A percentile compares a stretch with the other conserved stretches of the same genome.
phyloP scores from a whole-genome alignment of 352 stramenopile genomes.

The Phytophthora colocasiae region DNA sequence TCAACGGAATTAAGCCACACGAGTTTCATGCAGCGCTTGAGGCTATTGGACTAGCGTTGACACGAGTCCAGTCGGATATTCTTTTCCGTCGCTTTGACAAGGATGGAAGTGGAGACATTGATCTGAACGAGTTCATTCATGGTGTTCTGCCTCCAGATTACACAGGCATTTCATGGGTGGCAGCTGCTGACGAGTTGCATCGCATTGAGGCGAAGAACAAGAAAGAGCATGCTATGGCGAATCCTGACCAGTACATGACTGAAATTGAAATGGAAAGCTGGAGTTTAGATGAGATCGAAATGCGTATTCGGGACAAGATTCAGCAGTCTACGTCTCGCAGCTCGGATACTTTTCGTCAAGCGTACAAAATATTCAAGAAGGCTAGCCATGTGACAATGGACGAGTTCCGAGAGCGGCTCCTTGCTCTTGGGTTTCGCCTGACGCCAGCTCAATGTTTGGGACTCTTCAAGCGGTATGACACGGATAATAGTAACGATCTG shows the following conservation, averaged over 20 bases:
- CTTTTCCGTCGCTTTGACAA: slow-evolving; percentile 78
- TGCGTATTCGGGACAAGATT: slow-evolving; percentile 84
- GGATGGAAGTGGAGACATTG: slow-evolving; percentile 79
- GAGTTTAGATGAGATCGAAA: slow-evolving; percentile 82
- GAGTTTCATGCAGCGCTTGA: slow-evolving; percentile 76
- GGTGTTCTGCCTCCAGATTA: slow-evolving; percentile 79
- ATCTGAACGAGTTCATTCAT: slow-evolving; percentile 86
- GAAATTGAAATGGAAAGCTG: slow-evolving; percentile 82
- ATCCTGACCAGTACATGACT: slow-evolving; percentile 75
- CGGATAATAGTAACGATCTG: slow-evolving; percentile 78
- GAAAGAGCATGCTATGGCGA: slow-evolving; percentile 52
- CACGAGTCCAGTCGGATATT: slow-evolving; percentile 59
- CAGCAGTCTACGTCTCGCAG: slow-evolving; percentile 78
- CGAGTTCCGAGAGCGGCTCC: slow-evolving; percentile 74
- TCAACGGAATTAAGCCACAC: slow-evolving; percentile 76
- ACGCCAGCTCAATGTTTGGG: slow-evolving; percentile 67
- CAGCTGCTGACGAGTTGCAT: slow-evolving; percentile 77
- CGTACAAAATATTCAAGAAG: slow-evolving; percentile 87
- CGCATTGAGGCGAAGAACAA: slow-evolving; percentile 61
- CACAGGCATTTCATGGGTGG: slow-evolving; percentile 76
- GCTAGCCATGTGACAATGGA: slow-evolving; percentile 71
- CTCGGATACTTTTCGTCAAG: slow-evolving; percentile 83
- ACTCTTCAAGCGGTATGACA: slow-evolving; percentile 80
- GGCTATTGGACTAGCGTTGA: slow-evolving; percentile 60
- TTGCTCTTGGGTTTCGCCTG: slow-evolving; percentile 75